Evolutionary conservation across 441 rosid genomes (phyloP), one percentile per base, ranked within the genome.

Genomic region (Macaranga tanarius): DNA sequence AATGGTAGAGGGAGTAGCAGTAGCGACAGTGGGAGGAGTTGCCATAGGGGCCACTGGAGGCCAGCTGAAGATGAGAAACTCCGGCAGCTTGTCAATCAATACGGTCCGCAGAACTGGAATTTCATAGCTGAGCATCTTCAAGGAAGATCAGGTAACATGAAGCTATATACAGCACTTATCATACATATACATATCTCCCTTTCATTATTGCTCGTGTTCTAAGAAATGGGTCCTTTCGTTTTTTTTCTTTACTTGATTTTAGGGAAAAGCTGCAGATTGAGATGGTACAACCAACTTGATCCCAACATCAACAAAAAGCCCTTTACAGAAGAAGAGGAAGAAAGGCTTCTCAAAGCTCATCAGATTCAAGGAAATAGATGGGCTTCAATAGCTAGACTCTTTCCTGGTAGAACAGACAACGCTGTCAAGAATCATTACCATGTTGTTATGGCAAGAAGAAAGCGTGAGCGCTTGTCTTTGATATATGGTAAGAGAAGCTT

Each of bases 241-340:
- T 45, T 26, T 25, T n/a, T 51, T 76, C 6, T 71, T 67, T 20
- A 42, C 12, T 42, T 59, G 47, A 57, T 69, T 47, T 71, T 50
- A 85, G 87, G 90, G 67, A 87, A 87, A 76, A 87, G 90, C 16
- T 87, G 87, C 73, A 85, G 90, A 82, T 82, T 87, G 79, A 87
- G 90, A 80, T 87, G 90, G 90, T 87, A 78, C 65, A 87, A 87
- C 76, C 90, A 87, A 78, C 87, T 87, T 45, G 90, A 85, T 79
- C 89, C 89, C 28, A 85, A 78, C 48, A 87, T 85, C 73, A 87
- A 85, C 75, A 82, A 79, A 67, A 79, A 71, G 28, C 85, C 89
- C n/a, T 87, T 87, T 65, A 83, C 81, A 0, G 85, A 85, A 63
- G 85, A 84, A 62, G 90, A 87, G 74, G 90, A 85, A 71, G 83